A percentile compares a stretch with the other conserved stretches of the same genome.
phyloP scores from a whole-genome alignment of 768 basidiomycete species.

The Termitomyces sp. region DNA sequence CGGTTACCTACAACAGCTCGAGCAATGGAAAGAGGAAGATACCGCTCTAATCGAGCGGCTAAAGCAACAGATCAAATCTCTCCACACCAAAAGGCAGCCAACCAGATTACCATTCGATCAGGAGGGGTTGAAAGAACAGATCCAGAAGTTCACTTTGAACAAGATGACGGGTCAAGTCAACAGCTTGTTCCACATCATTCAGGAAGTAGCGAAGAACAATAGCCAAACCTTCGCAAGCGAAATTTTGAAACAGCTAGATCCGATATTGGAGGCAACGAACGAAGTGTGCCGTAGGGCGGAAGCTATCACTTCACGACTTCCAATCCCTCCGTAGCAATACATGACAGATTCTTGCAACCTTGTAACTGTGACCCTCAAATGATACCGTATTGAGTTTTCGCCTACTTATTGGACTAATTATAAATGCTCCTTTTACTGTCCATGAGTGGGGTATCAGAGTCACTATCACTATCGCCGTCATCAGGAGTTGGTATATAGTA shows the following conservation, averaged over 20 bases:
- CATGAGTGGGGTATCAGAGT: slow-evolving; percentile 30
- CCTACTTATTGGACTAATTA: background rate
- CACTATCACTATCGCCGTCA: slow-evolving; percentile 42
- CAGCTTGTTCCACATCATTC: slow-evolving; percentile 24
- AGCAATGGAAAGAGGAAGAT: slow-evolving; percentile 23
- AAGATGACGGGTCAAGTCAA: slow-evolving; percentile 24
- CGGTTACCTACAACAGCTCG: slow-evolving; percentile 14
- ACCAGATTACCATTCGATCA: slow-evolving; percentile 16
- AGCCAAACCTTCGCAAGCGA: slow-evolving; percentile 24
- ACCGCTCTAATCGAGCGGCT: slow-evolving; percentile 22
- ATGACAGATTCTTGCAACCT: too few species aligned
- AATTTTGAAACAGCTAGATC: slow-evolving; percentile 28
- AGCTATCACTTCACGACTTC: slow-evolving; percentile 17
- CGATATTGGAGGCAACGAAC: slow-evolving; percentile 29
- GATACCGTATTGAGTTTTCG: background rate
- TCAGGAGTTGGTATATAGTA: slow-evolving; percentile 63
- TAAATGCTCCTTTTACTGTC: background rate
- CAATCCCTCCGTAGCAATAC: background rate
- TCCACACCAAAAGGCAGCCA: slow-evolving; percentile 19
- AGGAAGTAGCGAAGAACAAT: slow-evolving; percentile 22
- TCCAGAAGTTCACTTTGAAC: slow-evolving; percentile 14
- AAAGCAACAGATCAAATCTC: slow-evolving; percentile 23
- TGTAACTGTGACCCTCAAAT: background rate
- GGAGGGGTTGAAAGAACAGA: slow-evolving; percentile 21
- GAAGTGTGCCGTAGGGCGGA: slow-evolving; percentile 27